These are phyloP conservation scores for Strobilomyces echinocephalus DNA, from an alignment of 768 basidiomycete genomes.

Conservation along the genomic window DNA sequence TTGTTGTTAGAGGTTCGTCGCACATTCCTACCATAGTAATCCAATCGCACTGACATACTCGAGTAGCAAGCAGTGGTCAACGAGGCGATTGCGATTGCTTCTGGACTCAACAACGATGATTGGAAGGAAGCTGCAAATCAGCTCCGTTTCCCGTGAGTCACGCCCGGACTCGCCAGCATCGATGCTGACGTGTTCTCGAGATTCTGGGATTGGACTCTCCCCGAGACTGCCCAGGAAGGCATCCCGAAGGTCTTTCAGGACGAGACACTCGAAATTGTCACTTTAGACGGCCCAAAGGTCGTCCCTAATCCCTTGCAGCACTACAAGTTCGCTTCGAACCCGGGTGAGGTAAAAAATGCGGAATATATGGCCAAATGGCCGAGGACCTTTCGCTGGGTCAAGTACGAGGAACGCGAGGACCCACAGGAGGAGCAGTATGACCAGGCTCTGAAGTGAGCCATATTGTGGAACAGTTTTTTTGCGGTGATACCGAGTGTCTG, in stretches of 20 bases:
- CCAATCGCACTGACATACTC: too few relatives aligned
- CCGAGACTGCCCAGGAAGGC: background rate
- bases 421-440: conserved; percentile 11
- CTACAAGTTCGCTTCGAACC: conserved; percentile 1
- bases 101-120: background rate
- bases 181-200: background rate
- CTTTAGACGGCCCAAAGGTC: background rate
- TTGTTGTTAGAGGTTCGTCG: too few relatives aligned
- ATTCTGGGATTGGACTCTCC: conserved; percentile 17
- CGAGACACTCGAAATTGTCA: background rate
- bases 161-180: too few relatives aligned
- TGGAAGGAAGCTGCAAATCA: conserved; percentile 13
- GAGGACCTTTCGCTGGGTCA: conserved; percentile 15
- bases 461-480: background rate
- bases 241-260: conserved; percentile 5
- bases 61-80: too few relatives aligned
- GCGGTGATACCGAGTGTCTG: background rate
- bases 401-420: background rate
- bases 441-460: conserved; percentile 5
- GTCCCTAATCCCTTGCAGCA: conserved; percentile 12
- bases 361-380: conserved; percentile 7
- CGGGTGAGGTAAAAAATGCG: background rate
- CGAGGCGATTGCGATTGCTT: conserved; percentile 13
- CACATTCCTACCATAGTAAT: too few relatives aligned
- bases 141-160: conserved; percentile 17